Evolutionary conservation across 495 filamentous ascomycete genomes (phyloP).

Genomic region (Chaetomium fimeti): DNA sequence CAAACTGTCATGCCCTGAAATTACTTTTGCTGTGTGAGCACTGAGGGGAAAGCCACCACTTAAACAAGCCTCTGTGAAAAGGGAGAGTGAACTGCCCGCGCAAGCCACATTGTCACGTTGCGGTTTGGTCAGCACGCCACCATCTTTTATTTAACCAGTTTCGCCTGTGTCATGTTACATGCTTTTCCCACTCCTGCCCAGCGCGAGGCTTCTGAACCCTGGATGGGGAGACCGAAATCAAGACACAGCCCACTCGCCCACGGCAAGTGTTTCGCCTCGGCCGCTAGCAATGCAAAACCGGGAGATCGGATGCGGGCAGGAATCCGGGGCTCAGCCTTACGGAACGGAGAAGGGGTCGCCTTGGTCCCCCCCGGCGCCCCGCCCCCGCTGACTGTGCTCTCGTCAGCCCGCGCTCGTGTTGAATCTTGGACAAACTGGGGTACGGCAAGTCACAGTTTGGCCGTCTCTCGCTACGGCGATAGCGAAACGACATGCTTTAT

Average conservation of each 20-base stretch:
- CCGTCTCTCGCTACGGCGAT: neutral
- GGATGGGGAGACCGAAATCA: neutral
- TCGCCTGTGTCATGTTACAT: neutral
- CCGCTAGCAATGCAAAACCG: neutral
- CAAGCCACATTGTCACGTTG: neutral
- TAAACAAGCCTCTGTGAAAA: too few relatives aligned
- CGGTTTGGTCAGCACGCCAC: too few relatives aligned
- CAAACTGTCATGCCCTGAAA: neutral
- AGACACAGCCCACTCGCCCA: neutral
- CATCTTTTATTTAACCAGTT: neutral
- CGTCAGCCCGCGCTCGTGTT: neutral
- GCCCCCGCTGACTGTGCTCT: neutral
- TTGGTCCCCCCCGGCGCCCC: neutral
- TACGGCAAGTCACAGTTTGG: neutral
- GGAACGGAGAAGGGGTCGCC: neutral
- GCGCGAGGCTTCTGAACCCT: too few relatives aligned
- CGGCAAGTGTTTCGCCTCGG: too few relatives aligned
- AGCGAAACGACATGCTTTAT: neutral
- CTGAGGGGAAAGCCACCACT: too few relatives aligned
- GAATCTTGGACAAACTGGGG: neutral
- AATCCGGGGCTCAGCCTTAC: neutral
- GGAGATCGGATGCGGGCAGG: neutral
- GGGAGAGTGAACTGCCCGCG: neutral
- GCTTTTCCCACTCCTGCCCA: neutral
- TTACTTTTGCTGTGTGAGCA: neutral